A percentile compares a stretch with the other conserved stretches of the same genome.
Conservation (phyloP, 2,329 filamentous ascomycete genomes). For the Aureobasidium subglaciale region DNA sequence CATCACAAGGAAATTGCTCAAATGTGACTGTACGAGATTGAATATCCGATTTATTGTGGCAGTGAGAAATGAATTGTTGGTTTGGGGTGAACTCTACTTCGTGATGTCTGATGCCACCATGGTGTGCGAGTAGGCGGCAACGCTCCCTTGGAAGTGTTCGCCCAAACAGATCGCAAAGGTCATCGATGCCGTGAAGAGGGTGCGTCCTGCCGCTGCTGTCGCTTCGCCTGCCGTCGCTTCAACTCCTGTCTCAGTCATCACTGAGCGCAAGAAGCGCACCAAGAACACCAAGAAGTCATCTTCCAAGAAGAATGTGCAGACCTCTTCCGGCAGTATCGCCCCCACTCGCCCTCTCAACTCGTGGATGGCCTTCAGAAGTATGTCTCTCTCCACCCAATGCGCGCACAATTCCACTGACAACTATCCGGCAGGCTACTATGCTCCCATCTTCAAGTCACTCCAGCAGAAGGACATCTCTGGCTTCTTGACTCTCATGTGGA, state of each 20-base stretch:
- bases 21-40: background rate
- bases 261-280: slow-evolving; percentile 18
- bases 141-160: slow-evolving; percentile 13
- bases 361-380: slow-evolving; percentile 32
- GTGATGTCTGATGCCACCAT: background rate
- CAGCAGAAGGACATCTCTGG: slow-evolving; percentile 48
- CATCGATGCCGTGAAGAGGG: background rate
- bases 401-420: background rate
- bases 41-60: no score
- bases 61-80: no score
- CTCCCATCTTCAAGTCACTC: slow-evolving; percentile 15
- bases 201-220: background rate
- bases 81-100: no score
- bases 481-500: slow-evolving; percentile 44
- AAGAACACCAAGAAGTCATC: slow-evolving; percentile 18
- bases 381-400: slow-evolving; percentile 11
- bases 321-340: background rate
- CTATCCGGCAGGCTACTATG: background rate
- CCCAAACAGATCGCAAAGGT: slow-evolving; percentile 9
- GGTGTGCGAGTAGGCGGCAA: background rate
- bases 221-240: background rate
- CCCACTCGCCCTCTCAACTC: slow-evolving; percentile 28
- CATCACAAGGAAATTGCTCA: background rate
- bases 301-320: background rate
- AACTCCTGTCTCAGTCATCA: background rate